A percentile compares a stretch with the other conserved stretches of the same genome.
Evolutionary conservation across 805 yeast species (phyloP).

Genomic region (Myxozyma geophila): DNA sequence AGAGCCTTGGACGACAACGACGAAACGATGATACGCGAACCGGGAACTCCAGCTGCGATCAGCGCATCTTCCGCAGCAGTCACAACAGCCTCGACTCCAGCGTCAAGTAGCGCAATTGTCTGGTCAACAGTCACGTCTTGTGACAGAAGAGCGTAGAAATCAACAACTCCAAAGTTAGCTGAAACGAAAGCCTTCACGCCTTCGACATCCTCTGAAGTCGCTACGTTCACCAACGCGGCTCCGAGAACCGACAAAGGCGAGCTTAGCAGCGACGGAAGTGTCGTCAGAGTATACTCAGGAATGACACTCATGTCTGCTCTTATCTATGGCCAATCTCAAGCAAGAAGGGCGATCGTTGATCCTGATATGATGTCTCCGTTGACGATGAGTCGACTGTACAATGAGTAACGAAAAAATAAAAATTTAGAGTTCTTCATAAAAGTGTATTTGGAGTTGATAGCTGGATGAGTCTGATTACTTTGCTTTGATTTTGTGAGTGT

Average conservation of each 20-base stretch:
- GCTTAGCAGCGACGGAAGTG: conserved; percentile 9
- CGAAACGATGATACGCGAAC: conserved; percentile 51
- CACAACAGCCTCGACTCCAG: conserved; percentile 59
- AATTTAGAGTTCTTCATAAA: not conserved
- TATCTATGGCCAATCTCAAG: not conserved
- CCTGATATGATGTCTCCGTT: too few relatives aligned
- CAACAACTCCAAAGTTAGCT: conserved; percentile 37
- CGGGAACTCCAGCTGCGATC: conserved; percentile 57
- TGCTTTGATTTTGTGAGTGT: too few relatives aligned
- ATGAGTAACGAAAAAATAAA: not conserved
- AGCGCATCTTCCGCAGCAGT: conserved; percentile 44
- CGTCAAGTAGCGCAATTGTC: conserved; percentile 59
- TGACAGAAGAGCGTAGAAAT: conserved; percentile 38
- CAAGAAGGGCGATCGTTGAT: not conserved
- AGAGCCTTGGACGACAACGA: conserved; percentile 1
- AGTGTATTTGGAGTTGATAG: not conserved
- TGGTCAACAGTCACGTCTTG: conserved; percentile 50
- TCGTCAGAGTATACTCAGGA: conserved; percentile 13
- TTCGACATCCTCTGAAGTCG: conserved; percentile 16
- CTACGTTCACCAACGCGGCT: conserved; percentile 18
- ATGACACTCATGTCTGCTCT: conserved; percentile 10
- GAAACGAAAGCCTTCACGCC: conserved; percentile 15
- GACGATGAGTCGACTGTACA: not conserved
- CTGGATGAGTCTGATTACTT: too few relatives aligned
- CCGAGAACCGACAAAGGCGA: conserved; percentile 28